Percentiles rank a stretch among this genome's conserved stretches.
Conservation (phyloP, 305 asterid genomes). For the Fraxinus albicans region DNA sequence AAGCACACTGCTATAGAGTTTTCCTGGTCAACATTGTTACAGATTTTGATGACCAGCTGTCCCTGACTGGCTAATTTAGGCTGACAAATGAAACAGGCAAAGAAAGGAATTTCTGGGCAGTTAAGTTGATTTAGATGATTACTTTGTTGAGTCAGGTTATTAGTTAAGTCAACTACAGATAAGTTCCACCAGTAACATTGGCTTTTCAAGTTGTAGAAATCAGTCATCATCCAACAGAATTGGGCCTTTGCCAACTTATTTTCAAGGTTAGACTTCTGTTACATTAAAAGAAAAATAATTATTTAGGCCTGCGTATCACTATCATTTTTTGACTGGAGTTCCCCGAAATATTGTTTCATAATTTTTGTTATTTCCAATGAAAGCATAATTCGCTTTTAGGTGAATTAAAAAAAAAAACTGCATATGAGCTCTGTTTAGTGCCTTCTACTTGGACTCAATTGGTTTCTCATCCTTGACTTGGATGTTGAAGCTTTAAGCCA, state of each 20-base stretch:
- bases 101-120: not conserved
- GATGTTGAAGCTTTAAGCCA: not conserved
- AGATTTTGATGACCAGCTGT: not conserved
- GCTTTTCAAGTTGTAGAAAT: not conserved
- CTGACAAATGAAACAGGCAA: not conserved
- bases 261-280: not conserved
- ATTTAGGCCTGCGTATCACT: not conserved
- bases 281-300: not conserved
- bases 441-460: not conserved
- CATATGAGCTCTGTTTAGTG: not conserved
- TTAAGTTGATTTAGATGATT: not conserved
- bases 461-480: not conserved
- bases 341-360: not conserved
- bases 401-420: not conserved
- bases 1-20: not conserved
- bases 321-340: not conserved
- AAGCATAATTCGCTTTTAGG: not conserved
- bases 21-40: not conserved
- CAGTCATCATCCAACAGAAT: not conserved
- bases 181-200: not conserved
- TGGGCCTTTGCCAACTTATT: not conserved
- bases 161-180: not conserved
- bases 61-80: not conserved
- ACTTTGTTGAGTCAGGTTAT: not conserved
- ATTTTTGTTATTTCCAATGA: not conserved